Evolutionary conservation across 768 basidiomycete species (phyloP).

Genomic region (Suillus spraguei): DNA sequence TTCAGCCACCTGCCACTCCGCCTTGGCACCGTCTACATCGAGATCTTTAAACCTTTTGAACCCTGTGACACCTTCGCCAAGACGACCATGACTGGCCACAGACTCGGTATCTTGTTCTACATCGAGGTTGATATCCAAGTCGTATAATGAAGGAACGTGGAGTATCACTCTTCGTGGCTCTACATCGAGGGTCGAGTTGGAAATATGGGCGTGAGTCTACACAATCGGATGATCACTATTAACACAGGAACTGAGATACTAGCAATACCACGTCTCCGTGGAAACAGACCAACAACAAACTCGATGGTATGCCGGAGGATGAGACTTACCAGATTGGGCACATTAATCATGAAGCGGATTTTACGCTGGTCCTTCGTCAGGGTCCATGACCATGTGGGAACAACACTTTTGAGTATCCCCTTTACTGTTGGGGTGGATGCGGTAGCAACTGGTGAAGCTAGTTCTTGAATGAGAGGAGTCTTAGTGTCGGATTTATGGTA

Average conservation of each 20-base stretch:
- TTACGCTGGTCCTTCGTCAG: constrained; percentile 38
- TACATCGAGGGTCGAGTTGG: constrained; percentile 60
- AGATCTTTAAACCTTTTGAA: constrained; percentile 62
- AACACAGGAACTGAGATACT: constrained; percentile 4
- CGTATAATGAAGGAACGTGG: constrained; percentile 46
- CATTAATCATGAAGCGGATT: constrained; percentile 51
- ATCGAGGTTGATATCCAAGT: constrained; percentile 61
- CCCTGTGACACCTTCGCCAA: constrained; percentile 36
- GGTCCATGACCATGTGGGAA: constrained; percentile 56
- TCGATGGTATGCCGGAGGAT: constrained; percentile 6
- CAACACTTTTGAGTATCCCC: constrained; percentile 44
- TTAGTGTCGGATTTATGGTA: constrained; percentile 16
- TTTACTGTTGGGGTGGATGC: constrained; percentile 32
- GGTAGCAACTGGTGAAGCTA: constrained; percentile 47
- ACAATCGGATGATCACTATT: constrained; percentile 12
- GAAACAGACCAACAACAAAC: constrained; percentile 11
- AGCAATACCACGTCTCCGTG: background rate
- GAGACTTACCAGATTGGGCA: constrained; percentile 59
- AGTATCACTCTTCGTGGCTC: constrained; percentile 62
- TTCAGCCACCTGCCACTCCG: constrained; percentile 69
- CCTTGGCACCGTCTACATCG: constrained; percentile 61
- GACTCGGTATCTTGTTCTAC: constrained; percentile 26
- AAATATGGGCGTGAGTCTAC: constrained; percentile 51
- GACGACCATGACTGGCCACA: constrained; percentile 11
- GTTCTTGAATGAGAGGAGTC: constrained; percentile 25